These are phyloP conservation scores for Lagenidium sp. DNA, from an alignment of 352 stramenopile genomes.

Conservation along the genomic window DNA sequence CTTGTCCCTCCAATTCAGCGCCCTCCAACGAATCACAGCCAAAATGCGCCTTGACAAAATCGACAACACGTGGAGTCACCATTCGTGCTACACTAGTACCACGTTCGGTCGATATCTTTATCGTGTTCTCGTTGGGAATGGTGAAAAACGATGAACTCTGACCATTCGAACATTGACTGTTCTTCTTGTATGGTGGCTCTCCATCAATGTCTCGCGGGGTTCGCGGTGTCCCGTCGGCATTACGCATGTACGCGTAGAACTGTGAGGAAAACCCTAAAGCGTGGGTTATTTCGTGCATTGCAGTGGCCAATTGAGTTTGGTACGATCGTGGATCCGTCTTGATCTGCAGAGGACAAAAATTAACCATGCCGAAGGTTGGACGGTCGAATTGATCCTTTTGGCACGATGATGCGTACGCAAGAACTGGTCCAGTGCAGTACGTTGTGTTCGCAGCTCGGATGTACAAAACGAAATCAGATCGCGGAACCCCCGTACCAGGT, in stretches of 20 bases:
- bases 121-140: slow-evolving; percentile 23
- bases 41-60: slow-evolving; percentile 61
- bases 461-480: slow-evolving; percentile 71
- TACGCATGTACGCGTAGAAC: slow-evolving; percentile 70
- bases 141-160: slow-evolving; percentile 27
- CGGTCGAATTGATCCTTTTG: slow-evolving; percentile 83
- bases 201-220: slow-evolving; percentile 43
- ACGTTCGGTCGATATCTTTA: slow-evolving; percentile 47
- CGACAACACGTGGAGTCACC: slow-evolving; percentile 50
- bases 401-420: slow-evolving; percentile 74
- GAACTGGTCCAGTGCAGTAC: slow-evolving; percentile 36
- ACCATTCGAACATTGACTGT: slow-evolving; percentile 42
- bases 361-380: slow-evolving; percentile 75
- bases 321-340: slow-evolving; percentile 43
- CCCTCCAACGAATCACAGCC: slow-evolving; percentile 41
- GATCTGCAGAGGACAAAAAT: slow-evolving; percentile 73
- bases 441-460: slow-evolving; percentile 34
- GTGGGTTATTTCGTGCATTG: slow-evolving; percentile 79
- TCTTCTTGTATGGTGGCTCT: slow-evolving; percentile 13
- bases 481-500: slow-evolving; percentile 18
- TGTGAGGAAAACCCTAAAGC: slow-evolving; percentile 69
- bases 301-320: slow-evolving; percentile 50
- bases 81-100: slow-evolving; percentile 51
- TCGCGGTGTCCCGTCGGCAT: slow-evolving; percentile 49
- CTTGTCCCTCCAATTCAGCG: slow-evolving; percentile 72